Base-by-base conservation (phyloP, 768 basidiomycete species). In the Amanita muscaria region DNA sequence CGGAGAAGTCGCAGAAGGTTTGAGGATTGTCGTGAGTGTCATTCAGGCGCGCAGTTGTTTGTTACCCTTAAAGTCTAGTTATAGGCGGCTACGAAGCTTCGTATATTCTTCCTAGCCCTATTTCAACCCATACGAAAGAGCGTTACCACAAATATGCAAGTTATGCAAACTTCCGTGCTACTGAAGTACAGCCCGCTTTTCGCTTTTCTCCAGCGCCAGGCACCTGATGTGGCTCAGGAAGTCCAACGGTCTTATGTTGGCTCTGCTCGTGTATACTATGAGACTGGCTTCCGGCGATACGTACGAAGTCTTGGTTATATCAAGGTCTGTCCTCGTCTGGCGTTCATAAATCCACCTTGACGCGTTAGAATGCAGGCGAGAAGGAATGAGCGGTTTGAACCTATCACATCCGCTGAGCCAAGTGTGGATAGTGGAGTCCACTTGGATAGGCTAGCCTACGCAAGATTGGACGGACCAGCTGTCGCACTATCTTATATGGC, bases 281-380 rank as follows among this genome's bases (percentile, higher is more conserved):
- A 99, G 64, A 98, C 96, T 16, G 89, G 85, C 1, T 93, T 97
- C 59, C 70, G 96, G 49, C 69, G 96, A 33, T 99, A 98, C 59
- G 74, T 81, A 18, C 72, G 96, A 35, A 84, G 82, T 56, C 67
- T 99, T 37, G 76, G 80, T 27, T 79, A 72, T 63, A 73, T 98
- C 41, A 88, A 85, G 72, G 86, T 86, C 34, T 39, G 65, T 40
- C 16, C 31, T 34, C 22, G 1, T 16, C 30, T 32, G 8, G 5
- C 15, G 18, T 29, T 27, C 14, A 32, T 21, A 9, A 18, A 5
- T 6, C n/a, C 8, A 11, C 18, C 11, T 24, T 36, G 6, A 16
- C 3, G 11, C 29, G 33, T 22, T 15, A 16, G 38, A 36, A 40
- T 40, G 19, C 47, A 92, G 89, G 64, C 74, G 14, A 74, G 88